These are phyloP conservation scores for Penicillium sp. DNA, from an alignment of 2,329 filamentous ascomycete species.

Conservation along the genomic window DNA sequence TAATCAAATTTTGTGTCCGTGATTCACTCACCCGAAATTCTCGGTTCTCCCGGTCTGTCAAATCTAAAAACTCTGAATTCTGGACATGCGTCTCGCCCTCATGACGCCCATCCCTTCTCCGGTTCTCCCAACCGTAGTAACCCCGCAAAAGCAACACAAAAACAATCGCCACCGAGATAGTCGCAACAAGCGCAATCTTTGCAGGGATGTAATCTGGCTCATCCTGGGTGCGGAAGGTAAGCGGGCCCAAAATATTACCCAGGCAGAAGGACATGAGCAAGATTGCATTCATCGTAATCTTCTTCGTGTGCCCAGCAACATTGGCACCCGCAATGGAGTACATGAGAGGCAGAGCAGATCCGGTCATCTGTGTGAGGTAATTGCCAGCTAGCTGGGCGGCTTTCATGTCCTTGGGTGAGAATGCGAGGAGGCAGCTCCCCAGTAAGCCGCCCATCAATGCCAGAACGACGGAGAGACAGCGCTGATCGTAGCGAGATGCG, in stretches of 20 bases:
- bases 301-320: conserved; percentile 55
- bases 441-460: conserved; percentile 48
- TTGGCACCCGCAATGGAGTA: conserved; percentile 50
- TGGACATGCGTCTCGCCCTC: conserved; percentile 26
- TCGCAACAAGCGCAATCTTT: conserved; percentile 46
- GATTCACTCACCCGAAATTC: conserved; percentile 30
- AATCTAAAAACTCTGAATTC: conserved; percentile 37
- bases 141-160: conserved; percentile 27
- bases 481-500: conserved; percentile 45
- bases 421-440: conserved; percentile 49
- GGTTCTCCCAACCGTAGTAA: conserved; percentile 40
- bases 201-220: conserved; percentile 48
- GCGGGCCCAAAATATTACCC: conserved; percentile 51
- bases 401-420: conserved; percentile 40
- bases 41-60: conserved; percentile 39
- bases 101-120: conserved; percentile 28
- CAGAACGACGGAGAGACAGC: conserved; percentile 45
- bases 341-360: conserved; percentile 45
- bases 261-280: conserved; percentile 49
- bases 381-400: conserved; percentile 45
- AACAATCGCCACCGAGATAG: conserved; percentile 35
- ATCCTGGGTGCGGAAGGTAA: conserved; percentile 49
- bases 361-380: conserved; percentile 48
- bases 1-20: background rate
- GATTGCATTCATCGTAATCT: conserved; percentile 54